Base-by-base conservation (phyloP, 257 asterid species). In the Penstemon barbatus region DNA sequence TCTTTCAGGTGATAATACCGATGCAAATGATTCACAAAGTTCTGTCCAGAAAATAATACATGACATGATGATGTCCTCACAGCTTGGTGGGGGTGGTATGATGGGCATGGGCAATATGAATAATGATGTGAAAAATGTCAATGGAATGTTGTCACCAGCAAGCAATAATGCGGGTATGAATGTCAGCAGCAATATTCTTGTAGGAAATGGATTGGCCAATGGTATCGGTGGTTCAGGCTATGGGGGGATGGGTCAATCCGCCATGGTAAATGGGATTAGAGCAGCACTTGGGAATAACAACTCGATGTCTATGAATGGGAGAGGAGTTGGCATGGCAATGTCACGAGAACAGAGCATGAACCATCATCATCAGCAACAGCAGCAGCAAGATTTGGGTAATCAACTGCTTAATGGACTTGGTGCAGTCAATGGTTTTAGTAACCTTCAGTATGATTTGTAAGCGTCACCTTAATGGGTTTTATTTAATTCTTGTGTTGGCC, bases 391-490 rank as follows among this genome's bases (percentile, higher is more conserved):
- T 72, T 8, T 86, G 81, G 85, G 95, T 53, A 87, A 79, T 78
- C 96, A 85, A 56, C 71, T 84, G 77, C 86, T 85, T 51, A 79
- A 77, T 70, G 90, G 96, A 52, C 81, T 87, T 45, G 97, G 95
- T 71, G 87, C 95, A 15, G 90, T 80, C 49, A 85, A 88, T 54
- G 95, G 96, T 56, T 93, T 76, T 43, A 90, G 84, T 73, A 84
- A 85, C 80, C 94, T 90, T 79, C 99, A 87, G 61, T 93, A 87
- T 65, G 96, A 93, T 71, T 93, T 95, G 96, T 85, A 93, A 72
- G 12, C 84, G 10, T 93, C 99, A 65, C 92, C 95, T 1, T 88
- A 77, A 84, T 64, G 60, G 36, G 38, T 41, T n/a, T 11, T 39
- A 25, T 25, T 25, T 25, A 0, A 25, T 25, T 25, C 33, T 25